Percentiles rank a stretch among this genome's conserved stretches.
These are phyloP conservation scores for Syzygium jambos DNA, from an alignment of 345 rosid species.

Conservation along the genomic window DNA sequence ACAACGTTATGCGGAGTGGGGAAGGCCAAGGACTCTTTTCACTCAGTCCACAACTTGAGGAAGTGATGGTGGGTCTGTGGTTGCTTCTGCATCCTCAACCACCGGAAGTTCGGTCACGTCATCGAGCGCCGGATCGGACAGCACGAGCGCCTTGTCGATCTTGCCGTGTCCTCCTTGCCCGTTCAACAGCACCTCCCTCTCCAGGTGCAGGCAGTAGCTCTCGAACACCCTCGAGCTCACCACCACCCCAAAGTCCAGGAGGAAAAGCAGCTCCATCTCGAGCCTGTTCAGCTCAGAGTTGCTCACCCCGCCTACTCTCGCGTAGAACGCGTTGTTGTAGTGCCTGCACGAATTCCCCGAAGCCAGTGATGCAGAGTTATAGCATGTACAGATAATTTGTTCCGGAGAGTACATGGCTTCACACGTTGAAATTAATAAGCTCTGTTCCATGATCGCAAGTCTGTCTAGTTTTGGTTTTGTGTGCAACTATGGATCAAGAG, in stretches of 20 bases:
- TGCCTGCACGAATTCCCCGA: slow-evolving; percentile 31
- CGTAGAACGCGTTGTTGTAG: slow-evolving; percentile 73
- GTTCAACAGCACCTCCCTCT: slow-evolving; percentile 39
- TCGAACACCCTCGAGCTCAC: slow-evolving; percentile 57
- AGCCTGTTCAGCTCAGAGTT: slow-evolving; percentile 71
- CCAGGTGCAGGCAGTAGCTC: slow-evolving; percentile 70
- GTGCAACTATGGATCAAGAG: neutral
- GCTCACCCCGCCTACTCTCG: slow-evolving; percentile 83
- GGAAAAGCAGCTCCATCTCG: slow-evolving; percentile 75
- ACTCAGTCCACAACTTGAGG: neutral
- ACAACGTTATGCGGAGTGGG: neutral
- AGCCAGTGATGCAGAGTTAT: neutral
- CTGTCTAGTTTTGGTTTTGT: neutral
- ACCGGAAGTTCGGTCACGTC: slow-evolving; percentile 13
- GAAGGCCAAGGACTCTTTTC: neutral
- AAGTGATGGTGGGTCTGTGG: neutral
- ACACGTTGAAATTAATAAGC: neutral
- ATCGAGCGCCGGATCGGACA: neutral
- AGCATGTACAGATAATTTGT: neutral
- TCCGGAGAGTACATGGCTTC: neutral
- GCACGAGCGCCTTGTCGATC: neutral
- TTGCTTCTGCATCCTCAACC: neutral
- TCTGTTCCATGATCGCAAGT: neutral
- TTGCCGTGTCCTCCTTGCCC: neutral
- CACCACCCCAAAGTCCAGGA: slow-evolving; percentile 53